Percentiles rank a stretch among this genome's conserved stretches.
phyloP scores from a whole-genome alignment of 2,329 filamentous ascomycete species.

The Aspergillus oerlinghausenensis region DNA sequence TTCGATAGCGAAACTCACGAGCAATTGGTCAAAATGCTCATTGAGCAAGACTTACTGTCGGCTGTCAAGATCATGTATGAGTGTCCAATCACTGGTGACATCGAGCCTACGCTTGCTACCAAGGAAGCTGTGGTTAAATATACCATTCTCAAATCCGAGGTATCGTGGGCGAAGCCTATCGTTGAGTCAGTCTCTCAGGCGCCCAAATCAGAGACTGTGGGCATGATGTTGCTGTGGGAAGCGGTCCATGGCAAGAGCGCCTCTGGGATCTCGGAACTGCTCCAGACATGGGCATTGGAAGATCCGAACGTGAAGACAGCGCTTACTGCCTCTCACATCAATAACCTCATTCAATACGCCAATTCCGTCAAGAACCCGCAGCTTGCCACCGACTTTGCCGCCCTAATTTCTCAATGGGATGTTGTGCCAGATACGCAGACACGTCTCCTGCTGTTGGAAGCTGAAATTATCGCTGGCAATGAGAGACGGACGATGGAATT shows the following conservation, averaged over 20 bases:
- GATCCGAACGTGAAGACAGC: slow-evolving; percentile 42
- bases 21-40: slow-evolving; percentile 60
- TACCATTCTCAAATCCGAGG: slow-evolving; percentile 55
- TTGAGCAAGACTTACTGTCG: slow-evolving; percentile 52
- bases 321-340: slow-evolving; percentile 69
- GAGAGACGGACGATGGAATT: slow-evolving; percentile 56
- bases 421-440: slow-evolving; percentile 67
- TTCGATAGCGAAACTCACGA: slow-evolving; percentile 40
- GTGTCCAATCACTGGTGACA: slow-evolving; percentile 44
- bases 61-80: slow-evolving; percentile 66
- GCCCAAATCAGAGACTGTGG: slow-evolving; percentile 59
- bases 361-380: slow-evolving; percentile 65
- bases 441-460: slow-evolving; percentile 68
- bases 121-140: slow-evolving; percentile 57
- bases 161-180: slow-evolving; percentile 59
- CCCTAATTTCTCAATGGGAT: slow-evolving; percentile 60
- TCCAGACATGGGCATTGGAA: slow-evolving; percentile 58
- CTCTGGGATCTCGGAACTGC: slow-evolving; percentile 69
- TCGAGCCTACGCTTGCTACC: slow-evolving; percentile 42
- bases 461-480: slow-evolving; percentile 69
- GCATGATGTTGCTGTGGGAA: slow-evolving; percentile 71
- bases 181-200: slow-evolving; percentile 48
- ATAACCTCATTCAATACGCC: slow-evolving; percentile 68
- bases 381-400: slow-evolving; percentile 68
- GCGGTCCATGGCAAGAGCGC: slow-evolving; percentile 66